A percentile compares a stretch with the other conserved stretches of the same genome.
These are phyloP conservation scores for Geum urbanum DNA, from an alignment of 306 rosid species.

Conservation along the genomic window DNA sequence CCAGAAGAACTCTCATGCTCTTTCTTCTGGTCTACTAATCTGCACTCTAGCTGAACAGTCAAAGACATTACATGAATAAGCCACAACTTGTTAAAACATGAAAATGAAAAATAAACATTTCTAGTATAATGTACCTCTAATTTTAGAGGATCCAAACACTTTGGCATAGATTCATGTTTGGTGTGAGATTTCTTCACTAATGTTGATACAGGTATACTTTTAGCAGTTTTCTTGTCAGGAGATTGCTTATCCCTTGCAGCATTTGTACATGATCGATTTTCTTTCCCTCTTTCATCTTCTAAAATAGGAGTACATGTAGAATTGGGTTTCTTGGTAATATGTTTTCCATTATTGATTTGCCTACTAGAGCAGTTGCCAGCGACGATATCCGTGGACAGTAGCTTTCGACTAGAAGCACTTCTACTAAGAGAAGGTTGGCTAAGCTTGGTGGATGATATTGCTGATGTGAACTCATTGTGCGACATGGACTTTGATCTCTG, in stretches of 20 bases:
- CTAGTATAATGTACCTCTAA: slow-evolving; percentile 41
- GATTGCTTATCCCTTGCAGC: slow-evolving; percentile 50
- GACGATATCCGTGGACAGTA: slow-evolving; percentile 35
- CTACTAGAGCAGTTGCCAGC: slow-evolving; percentile 29
- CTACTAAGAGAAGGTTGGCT: slow-evolving; percentile 66
- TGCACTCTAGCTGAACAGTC: slow-evolving; percentile 49
- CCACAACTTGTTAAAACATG: slow-evolving; percentile 17
- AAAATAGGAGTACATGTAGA: slow-evolving; percentile 30
- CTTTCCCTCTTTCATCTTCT: slow-evolving; percentile 69
- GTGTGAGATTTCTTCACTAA: slow-evolving; percentile 50
- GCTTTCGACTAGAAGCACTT: slow-evolving; percentile 65
- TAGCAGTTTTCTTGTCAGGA: slow-evolving; percentile 53
- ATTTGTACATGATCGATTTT: slow-evolving; percentile 48
- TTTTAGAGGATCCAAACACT: slow-evolving; percentile 44
- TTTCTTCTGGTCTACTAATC: slow-evolving; percentile 53
- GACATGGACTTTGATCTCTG: slow-evolving; percentile 71
- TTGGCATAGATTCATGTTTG: slow-evolving; percentile 47
- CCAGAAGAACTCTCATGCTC: slow-evolving; percentile 44
- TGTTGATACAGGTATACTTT: slow-evolving; percentile 23
- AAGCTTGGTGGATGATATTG: slow-evolving; percentile 30
- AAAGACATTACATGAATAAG: slow-evolving; percentile 20
- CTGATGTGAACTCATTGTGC: slow-evolving; percentile 54
- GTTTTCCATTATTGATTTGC: slow-evolving; percentile 38
- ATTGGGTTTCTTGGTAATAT: slow-evolving; percentile 37
- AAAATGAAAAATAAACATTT: slow-evolving; percentile 12